Evolutionary conservation across 805 yeast genomes (phyloP).

Genomic region (Yarrowia bubula): DNA sequence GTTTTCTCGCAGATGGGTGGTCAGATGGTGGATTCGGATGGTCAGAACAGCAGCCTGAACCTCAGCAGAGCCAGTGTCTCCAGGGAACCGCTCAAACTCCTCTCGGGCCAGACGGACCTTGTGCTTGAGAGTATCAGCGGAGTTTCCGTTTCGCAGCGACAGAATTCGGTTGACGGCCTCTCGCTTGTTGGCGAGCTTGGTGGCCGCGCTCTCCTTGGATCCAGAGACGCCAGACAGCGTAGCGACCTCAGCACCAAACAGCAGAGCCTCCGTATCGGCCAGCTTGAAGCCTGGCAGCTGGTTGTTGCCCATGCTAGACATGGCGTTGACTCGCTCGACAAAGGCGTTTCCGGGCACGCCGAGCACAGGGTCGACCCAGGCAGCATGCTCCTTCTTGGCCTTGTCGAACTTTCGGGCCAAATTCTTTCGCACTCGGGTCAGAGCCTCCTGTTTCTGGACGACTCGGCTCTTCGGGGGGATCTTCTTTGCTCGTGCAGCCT

Average conservation of each 20-base stretch:
- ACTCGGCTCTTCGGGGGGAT: slow-evolving; percentile 20
- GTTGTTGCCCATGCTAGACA: slow-evolving; percentile 62
- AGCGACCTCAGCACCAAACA: slow-evolving; percentile 75
- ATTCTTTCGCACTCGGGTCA: slow-evolving; percentile 35
- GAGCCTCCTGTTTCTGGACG: neutral
- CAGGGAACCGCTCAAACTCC: slow-evolving; percentile 80
- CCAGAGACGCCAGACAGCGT: slow-evolving; percentile 42
- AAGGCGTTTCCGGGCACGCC: slow-evolving; percentile 70
- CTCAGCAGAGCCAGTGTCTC: slow-evolving; percentile 93
- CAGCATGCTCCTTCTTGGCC: slow-evolving; percentile 32
- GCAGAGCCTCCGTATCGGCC: slow-evolving; percentile 68
- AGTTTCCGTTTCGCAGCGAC: slow-evolving; percentile 67
- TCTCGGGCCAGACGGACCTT: slow-evolving; percentile 64
- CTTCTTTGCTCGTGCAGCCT: neutral
- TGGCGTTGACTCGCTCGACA: slow-evolving; percentile 62
- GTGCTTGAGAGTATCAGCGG: slow-evolving; percentile 54
- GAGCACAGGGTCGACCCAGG: slow-evolving; percentile 74
- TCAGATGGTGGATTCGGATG: slow-evolving; percentile 71
- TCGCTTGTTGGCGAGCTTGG: slow-evolving; percentile 53
- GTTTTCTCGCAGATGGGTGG: slow-evolving; percentile 66
- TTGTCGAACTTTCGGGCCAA: slow-evolving; percentile 34
- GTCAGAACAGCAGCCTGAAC: slow-evolving; percentile 94
- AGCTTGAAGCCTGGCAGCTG: slow-evolving; percentile 59
- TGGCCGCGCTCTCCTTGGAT: slow-evolving; percentile 34
- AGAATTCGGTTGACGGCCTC: slow-evolving; percentile 70